Evolutionary conservation across 116 monocot genomes (phyloP).

Genomic region (Papilionanthe hybrid): DNA sequence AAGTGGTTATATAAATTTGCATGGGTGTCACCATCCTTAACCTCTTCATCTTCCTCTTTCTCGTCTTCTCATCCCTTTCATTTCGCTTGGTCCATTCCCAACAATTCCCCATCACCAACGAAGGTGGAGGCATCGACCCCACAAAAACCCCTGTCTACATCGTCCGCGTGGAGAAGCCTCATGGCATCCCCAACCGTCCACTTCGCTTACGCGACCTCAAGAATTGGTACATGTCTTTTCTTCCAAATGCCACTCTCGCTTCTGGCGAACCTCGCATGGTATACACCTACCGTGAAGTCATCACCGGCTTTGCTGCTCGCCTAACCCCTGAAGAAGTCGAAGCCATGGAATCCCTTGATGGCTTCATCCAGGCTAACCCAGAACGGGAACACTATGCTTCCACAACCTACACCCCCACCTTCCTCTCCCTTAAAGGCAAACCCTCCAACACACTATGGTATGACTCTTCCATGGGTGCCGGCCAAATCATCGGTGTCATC

Average conservation of each 20-base stretch:
- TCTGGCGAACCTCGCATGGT: slow-evolving; percentile 10
- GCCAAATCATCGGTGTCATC: no score
- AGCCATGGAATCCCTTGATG: no score
- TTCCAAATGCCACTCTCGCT: slow-evolving; percentile 8
- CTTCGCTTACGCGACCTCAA: neutral
- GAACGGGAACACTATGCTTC: no score
- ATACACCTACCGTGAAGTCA: neutral
- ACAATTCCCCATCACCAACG: neutral
- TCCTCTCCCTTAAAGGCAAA: no score
- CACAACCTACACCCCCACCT: no score
- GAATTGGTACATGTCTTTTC: slow-evolving; percentile 18
- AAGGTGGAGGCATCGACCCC: slow-evolving; percentile 6
- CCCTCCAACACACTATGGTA: no score
- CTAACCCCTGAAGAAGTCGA: neutral
- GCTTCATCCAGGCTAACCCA: no score
- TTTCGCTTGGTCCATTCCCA: neutral
- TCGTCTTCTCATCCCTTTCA: neutral
- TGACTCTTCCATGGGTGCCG: no score
- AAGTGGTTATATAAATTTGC: neutral
- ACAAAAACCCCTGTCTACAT: slow-evolving; percentile 6
- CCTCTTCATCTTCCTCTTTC: neutral
- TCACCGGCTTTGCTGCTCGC: slow-evolving; percentile 10
- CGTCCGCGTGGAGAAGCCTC: no score
- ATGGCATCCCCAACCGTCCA: neutral
- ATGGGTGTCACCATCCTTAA: neutral